Evolutionary conservation across 1,139 yeast genomes (phyloP).

Genomic region (Magnusiomyces suaveolens): DNA sequence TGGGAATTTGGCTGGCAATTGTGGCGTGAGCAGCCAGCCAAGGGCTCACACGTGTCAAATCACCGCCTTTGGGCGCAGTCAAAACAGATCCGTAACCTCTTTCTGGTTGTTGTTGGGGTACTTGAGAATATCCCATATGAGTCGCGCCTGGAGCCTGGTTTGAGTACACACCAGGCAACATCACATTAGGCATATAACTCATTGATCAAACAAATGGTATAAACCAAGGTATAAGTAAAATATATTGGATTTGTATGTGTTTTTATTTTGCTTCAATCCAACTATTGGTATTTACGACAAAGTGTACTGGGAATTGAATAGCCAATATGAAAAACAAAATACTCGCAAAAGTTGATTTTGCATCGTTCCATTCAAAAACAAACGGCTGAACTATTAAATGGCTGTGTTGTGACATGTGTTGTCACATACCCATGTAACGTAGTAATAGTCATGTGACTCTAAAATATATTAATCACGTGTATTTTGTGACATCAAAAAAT

Average conservation of each 20-base stretch:
- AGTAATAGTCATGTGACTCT: background rate
- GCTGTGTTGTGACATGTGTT: background rate
- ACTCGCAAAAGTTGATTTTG: too few relatives aligned
- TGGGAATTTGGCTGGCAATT: background rate
- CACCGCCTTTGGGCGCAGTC: background rate
- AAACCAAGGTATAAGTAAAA: background rate
- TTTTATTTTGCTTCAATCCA: too few relatives aligned
- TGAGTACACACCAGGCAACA: background rate
- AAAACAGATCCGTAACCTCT: background rate
- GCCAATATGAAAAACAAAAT: too few relatives aligned
- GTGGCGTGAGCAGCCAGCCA: background rate
- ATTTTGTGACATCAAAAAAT: background rate
- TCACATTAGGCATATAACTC: background rate
- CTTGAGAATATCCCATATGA: background rate
- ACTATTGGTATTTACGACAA: too few relatives aligned
- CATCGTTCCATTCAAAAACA: background rate
- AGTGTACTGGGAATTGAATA: too few relatives aligned
- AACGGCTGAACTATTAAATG: background rate
- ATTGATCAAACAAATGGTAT: background rate
- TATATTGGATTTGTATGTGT: background rate
- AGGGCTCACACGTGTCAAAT: background rate
- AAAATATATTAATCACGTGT: too few relatives aligned
- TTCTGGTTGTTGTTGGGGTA: background rate
- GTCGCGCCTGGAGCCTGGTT: background rate
- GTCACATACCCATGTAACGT: background rate